These are phyloP conservation scores for Kurtzmaniella quercitrusa DNA, from an alignment of 1,139 yeast genomes.

Conservation along the genomic window DNA sequence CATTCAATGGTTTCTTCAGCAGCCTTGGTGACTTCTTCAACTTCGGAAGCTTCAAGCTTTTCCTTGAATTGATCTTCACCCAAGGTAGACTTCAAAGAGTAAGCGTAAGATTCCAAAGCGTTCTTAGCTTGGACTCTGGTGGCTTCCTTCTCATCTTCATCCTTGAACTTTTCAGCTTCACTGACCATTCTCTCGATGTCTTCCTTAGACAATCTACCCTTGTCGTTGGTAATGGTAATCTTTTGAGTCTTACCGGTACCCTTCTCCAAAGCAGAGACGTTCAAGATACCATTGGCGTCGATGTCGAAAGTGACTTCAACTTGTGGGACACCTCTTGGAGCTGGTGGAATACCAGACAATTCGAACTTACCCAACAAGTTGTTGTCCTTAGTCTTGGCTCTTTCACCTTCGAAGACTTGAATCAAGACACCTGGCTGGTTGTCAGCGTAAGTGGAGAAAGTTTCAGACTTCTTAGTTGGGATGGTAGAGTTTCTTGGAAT, in stretches of 20 bases:
- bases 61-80: slow-evolving; percentile 77
- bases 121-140: slow-evolving; percentile 61
- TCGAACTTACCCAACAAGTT: slow-evolving; percentile 94
- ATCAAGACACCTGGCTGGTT: slow-evolving; percentile 96
- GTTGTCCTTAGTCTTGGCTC: slow-evolving; percentile 93
- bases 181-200: slow-evolving; percentile 49
- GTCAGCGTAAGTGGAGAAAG: slow-evolving; percentile 94
- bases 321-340: slow-evolving; percentile 98
- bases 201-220: slow-evolving; percentile 51
- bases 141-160: slow-evolving; percentile 47
- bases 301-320: slow-evolving; percentile 92
- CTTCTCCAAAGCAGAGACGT: slow-evolving; percentile 90
- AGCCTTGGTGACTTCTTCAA: slow-evolving; percentile 74
- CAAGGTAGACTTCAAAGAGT: slow-evolving; percentile 81
- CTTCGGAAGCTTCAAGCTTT: slow-evolving; percentile 78
- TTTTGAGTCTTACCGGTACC: slow-evolving; percentile 76
- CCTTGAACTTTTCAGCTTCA: slow-evolving; percentile 49
- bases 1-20: slow-evolving; percentile 82
- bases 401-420: slow-evolving; percentile 97
- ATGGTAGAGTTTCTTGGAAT: slow-evolving; percentile 96
- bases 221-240: slow-evolving; percentile 48
- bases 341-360: slow-evolving; percentile 93
- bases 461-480: slow-evolving; percentile 95
- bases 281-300: slow-evolving; percentile 93
- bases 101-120: slow-evolving; percentile 88